Conservation (phyloP, 1,284 basidiomycete genomes). For the Microbotryum saponariae region DNA sequence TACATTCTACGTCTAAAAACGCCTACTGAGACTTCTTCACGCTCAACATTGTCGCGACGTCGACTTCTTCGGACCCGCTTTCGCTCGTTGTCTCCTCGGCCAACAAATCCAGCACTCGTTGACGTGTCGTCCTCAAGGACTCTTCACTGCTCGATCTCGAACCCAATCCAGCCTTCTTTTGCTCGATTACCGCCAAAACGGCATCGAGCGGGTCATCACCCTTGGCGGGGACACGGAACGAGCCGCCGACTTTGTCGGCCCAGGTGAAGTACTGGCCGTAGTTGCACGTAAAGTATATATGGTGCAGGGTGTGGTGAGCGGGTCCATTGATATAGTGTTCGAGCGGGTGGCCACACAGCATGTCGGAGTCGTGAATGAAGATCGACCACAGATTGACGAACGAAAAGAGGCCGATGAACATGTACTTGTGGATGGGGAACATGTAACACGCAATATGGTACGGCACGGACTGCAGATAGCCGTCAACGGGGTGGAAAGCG, state of each 20-base stretch:
- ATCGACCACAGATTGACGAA: constrained; percentile 89
- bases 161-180: constrained; percentile 24
- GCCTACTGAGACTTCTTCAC: no score
- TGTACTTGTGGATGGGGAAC: constrained; percentile 78
- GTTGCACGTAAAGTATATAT: constrained; percentile 36
- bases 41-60: no score
- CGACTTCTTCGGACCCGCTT: no score
- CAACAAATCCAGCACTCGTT: no score
- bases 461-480: constrained; percentile 85
- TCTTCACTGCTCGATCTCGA: no score
- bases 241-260: constrained; percentile 75
- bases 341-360: constrained; percentile 86
- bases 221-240: constrained; percentile 77
- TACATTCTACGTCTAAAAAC: no score
- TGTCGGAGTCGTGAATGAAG: constrained; percentile 98
- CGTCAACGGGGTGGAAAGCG: constrained; percentile 95
- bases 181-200: constrained; percentile 41
- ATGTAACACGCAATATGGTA: constrained; percentile 90
- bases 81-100: no score
- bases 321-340: constrained; percentile 94
- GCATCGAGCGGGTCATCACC: constrained; percentile 79
- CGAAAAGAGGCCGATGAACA: constrained; percentile 72
- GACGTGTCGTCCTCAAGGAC: no score
- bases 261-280: constrained; percentile 77
- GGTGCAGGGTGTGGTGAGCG: constrained; percentile 66